Conservation (phyloP, 768 basidiomycete species). For the Boletus patriciae region DNA sequence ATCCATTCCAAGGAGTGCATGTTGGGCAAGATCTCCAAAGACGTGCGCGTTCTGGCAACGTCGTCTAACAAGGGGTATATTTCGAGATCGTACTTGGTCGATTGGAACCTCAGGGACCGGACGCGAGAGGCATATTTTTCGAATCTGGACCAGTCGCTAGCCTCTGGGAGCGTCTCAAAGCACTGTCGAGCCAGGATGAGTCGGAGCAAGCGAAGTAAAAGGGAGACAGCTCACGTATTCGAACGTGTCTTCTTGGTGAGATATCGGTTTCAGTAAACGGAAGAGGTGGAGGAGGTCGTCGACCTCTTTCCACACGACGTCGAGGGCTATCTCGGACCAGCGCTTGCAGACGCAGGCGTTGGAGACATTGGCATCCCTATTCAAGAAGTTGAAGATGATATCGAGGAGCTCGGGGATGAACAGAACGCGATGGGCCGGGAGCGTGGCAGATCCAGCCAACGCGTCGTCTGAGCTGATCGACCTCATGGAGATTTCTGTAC, state of each 20-base stretch:
- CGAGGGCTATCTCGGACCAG: constrained; percentile 60
- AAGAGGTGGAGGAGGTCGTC: constrained; percentile 48
- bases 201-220: not conserved
- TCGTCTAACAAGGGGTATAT: constrained; percentile 41
- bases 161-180: constrained; percentile 43
- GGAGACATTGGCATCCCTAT: constrained; percentile 38
- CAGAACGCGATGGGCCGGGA: constrained; percentile 36
- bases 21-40: constrained; percentile 54
- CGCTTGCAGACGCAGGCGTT: constrained; percentile 56
- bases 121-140: constrained; percentile 54
- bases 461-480: not conserved
- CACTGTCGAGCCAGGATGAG: constrained; percentile 29
- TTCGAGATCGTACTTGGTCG: constrained; percentile 16
- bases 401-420: constrained; percentile 60
- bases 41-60: constrained; percentile 54
- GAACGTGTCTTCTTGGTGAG: constrained; percentile 8
- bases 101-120: constrained; percentile 34
- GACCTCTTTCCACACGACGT: constrained; percentile 58
- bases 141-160: constrained; percentile 56
- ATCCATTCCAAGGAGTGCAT: constrained; percentile 53
- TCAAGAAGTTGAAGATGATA: constrained; percentile 52
- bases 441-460: not conserved
- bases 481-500: not conserved
- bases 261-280: constrained; percentile 48
- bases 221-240: constrained; percentile 25